Evolutionary conservation across 139 green algal genomes (phyloP), one percentile per base, ranked within the genome.

Genomic region (Ettlia oleoabundans): DNA sequence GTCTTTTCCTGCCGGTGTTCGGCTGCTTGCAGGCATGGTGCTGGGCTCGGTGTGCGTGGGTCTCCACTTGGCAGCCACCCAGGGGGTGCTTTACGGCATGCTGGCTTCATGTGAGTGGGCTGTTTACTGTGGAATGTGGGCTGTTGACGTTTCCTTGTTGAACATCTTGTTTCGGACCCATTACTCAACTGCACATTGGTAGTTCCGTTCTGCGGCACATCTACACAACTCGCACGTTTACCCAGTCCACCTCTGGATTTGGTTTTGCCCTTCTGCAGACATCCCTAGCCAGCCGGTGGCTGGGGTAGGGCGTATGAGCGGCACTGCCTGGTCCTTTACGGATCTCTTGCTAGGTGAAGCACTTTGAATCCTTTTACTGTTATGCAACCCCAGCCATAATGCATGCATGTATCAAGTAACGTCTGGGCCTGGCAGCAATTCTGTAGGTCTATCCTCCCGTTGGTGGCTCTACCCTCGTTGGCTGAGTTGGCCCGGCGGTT

Each of bases 11-110:
- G n/a, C n/a, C n/a, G n/a, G n/a, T n/a, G n/a, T n/a, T n/a, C n/a
- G n/a, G n/a, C n/a, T n/a, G n/a, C n/a, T 22, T 38, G 72, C 88
- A 92, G 94, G 93, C 80, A 95, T 96, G 93, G 88, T 93, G 6
- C 52, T 88, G 52, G 94, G 93, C 2, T 81, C 88, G 9, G 40
- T 82, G 18, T 85, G 91, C 33, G 86, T 97, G 43, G 94, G 93
- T 0, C 58, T 94, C 15, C 93, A 97, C 90, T 96, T 97, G 92
- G 91, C 93, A 10, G 82, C 94, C 80, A 97, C 94, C 1, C 94
- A 97, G 81, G 91, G 89, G 62, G 92, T 96, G 63, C 93, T 88
- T 13, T 83, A 94, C 55, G 89, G 78, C 68, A 94, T 95, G 92
- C 72, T 95, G 58, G 78, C 88, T 21, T 86, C 85, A 47, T 86